Base-by-base conservation (phyloP, 495 filamentous ascomycete species). In the Neurospora terricola region DNA sequence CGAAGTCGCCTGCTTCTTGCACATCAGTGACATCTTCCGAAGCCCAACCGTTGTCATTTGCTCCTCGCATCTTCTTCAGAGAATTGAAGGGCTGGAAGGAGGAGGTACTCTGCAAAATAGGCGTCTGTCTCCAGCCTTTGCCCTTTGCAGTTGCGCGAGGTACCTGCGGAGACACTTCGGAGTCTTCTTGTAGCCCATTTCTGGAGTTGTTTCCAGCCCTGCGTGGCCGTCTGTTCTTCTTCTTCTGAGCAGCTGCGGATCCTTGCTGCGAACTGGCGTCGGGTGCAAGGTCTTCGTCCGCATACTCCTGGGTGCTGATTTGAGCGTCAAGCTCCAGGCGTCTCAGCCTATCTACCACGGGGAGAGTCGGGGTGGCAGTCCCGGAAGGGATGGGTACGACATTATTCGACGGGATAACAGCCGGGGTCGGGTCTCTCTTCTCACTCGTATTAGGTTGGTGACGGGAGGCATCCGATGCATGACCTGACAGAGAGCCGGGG, bases 1-100 rank as follows among this genome's bases (percentile, higher is more conserved):
- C 94, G 74, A 98, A 98, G 73, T 98, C 95, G 2, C 91, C 92
- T 82, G 93, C 86, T 77, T 95, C 95, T 81, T 97, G 95, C n/a
- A 97, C 94, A 81, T 99, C 96, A 3, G 94, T 97, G 34, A 94
- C 94, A 81, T 98, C 94, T 79, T 97, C 96, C 0, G 95, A 98
- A 45, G 93, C 94, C 96, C 96, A 99, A 14, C 94, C 96, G 82
- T 92, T 97, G 23, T 92, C 87, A 74, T 91, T 86, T 30, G 88
- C 87, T 23, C 80, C 81, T 43, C 84, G 83, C 36, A 86, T 85
- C 70, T 84, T 80, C 86, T 87, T 87, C 78, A 90, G 79, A 76
- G 86, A 82, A 80, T 86, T 82, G 81, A 84, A 87, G 34, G 81
- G 87, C 77, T 86, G 90, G 81, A 85, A 87, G 1, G 84, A 87